Percentiles rank a stretch among this genome's conserved stretches.
These are phyloP conservation scores for Xylaria sp. DNA, from an alignment of 2,329 filamentous ascomycete species.

Conservation along the genomic window DNA sequence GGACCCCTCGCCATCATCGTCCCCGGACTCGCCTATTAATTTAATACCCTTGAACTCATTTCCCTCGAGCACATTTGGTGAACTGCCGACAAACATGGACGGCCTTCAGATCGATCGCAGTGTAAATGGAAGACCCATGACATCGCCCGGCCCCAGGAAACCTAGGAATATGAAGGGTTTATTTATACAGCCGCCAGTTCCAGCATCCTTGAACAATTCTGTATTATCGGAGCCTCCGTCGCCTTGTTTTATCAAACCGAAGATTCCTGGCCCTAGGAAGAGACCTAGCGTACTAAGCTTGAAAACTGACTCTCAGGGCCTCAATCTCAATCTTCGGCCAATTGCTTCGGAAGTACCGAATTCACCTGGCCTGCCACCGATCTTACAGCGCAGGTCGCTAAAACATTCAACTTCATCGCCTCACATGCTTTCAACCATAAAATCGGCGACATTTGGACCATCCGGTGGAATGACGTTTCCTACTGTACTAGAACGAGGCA, in stretches of 20 bases:
- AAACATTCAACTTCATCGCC: constrained; percentile 76
- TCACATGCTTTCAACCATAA: constrained; percentile 70
- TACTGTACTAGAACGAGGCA: constrained; percentile 68
- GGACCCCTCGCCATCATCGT: constrained; percentile 90
- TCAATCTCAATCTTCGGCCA: constrained; percentile 59
- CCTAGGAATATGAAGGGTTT: constrained; percentile 87
- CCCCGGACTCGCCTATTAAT: constrained; percentile 87
- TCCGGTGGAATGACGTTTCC: constrained; percentile 72
- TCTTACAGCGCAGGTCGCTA: constrained; percentile 70
- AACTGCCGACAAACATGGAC: constrained; percentile 58
- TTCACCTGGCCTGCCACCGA: constrained; percentile 67
- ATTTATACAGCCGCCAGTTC: constrained; percentile 75
- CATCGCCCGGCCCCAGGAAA: constrained; percentile 75
- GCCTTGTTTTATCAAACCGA: constrained; percentile 83
- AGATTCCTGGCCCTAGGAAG: constrained; percentile 75
- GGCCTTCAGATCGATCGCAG: constrained; percentile 55
- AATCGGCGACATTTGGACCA: constrained; percentile 70
- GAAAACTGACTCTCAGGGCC: constrained; percentile 74
- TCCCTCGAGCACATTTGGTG: constrained; percentile 68
- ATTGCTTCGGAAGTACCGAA: constrained; percentile 65
- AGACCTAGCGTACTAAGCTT: constrained; percentile 83
- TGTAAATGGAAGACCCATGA: constrained; percentile 67
- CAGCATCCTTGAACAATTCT: constrained; percentile 58
- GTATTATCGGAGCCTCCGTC: constrained; percentile 74
- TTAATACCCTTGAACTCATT: constrained; percentile 78